Percentiles rank a stretch among this genome's conserved stretches.
Conservation (phyloP, 768 basidiomycete genomes). For the Kondoa subrosea region DNA sequence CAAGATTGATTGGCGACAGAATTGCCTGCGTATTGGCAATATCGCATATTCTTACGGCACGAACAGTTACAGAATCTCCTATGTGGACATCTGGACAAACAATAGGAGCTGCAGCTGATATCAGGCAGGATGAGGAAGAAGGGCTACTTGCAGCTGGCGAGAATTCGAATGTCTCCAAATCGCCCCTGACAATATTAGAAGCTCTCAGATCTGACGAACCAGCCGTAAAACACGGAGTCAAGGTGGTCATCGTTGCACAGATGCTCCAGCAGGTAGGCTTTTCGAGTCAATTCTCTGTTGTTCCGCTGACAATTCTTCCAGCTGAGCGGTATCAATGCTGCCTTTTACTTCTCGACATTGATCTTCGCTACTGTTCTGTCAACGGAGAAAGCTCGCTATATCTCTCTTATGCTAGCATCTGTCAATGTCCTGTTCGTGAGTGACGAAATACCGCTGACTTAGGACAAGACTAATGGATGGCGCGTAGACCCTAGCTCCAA, state of each 20-base stretch:
- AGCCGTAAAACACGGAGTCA: neutral
- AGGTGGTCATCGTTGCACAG: neutral
- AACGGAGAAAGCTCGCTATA: neutral
- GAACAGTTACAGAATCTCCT: too few relatives aligned
- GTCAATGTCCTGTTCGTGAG: neutral
- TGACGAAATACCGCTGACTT: neutral
- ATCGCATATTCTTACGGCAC: too few relatives aligned
- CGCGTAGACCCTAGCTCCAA: neutral
- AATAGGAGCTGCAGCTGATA: neutral
- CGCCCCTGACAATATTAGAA: neutral
- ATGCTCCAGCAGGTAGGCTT: neutral
- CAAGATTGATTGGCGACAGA: too few relatives aligned
- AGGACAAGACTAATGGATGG: neutral
- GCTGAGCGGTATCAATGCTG: neutral
- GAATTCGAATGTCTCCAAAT: neutral
- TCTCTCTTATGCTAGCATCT: neutral
- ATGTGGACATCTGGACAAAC: too few relatives aligned
- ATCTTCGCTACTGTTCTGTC: neutral
- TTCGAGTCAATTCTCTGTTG: slow-evolving; percentile 1
- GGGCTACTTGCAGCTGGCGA: neutral
- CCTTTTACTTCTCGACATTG: slow-evolving; percentile 1
- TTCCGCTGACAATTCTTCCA: neutral
- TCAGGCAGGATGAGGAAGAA: neutral
- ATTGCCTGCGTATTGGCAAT: too few relatives aligned
- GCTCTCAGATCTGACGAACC: neutral